These are phyloP conservation scores for Cyclospora cayetanensis DNA, from an alignment of 169 alveolate genomes.

Conservation along the genomic window DNA sequence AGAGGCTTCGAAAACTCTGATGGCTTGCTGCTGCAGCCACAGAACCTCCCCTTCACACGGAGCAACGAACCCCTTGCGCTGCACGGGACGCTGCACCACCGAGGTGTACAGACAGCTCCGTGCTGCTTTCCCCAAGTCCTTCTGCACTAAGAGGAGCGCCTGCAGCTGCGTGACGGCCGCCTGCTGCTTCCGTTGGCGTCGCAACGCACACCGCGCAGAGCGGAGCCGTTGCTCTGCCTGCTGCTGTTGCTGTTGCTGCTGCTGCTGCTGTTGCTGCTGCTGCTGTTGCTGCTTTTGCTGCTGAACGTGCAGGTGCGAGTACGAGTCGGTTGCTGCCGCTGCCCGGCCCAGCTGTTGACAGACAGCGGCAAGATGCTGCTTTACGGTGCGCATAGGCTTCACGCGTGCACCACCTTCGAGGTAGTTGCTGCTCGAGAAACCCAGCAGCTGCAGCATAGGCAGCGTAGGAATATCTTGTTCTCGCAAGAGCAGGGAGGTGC, in stretches of 20 bases:
- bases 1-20: neutral
- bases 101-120: neutral
- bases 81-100: neutral
- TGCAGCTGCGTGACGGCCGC: neutral
- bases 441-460: neutral
- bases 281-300: neutral
- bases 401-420: neutral
- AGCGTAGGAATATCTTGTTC: neutral
- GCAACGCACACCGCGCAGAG: neutral
- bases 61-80: neutral
- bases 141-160: neutral
- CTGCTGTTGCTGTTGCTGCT: neutral
- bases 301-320: neutral
- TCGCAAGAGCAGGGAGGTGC: neutral
- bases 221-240: neutral
- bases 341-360: neutral
- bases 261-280: neutral
- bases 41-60: neutral
- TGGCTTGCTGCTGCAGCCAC: neutral
- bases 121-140: neutral
- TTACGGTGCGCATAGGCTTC: neutral
- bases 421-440: neutral
- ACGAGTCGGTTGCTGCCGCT: neutral
- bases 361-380: neutral
- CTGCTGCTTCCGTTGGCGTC: neutral